phyloP scores from a whole-genome alignment of 179 eudicot genomes.

The Corrigiola litoralis region DNA sequence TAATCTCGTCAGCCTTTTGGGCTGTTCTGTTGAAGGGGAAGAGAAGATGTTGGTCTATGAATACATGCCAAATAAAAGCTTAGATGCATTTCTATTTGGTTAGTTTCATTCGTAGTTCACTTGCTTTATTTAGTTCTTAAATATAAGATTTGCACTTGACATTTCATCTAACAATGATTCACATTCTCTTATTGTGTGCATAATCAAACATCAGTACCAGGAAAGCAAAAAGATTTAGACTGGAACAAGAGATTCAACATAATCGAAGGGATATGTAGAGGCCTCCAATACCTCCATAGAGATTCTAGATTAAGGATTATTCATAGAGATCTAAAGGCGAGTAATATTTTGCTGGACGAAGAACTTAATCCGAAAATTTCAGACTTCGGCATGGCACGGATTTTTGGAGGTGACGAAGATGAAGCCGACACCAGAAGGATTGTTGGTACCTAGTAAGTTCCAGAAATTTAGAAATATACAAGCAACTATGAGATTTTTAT shows the following conservation, averaged over 20 bases:
- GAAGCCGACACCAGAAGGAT: conserved; percentile 6
- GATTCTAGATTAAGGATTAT: conserved; percentile 13
- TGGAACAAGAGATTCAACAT: conserved; percentile 2
- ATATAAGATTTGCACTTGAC: neutral
- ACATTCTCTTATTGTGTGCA: too few relatives aligned
- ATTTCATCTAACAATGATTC: neutral
- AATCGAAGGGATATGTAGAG: neutral
- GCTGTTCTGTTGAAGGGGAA: conserved; percentile 7
- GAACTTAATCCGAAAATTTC: conserved; percentile 1
- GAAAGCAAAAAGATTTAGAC: neutral
- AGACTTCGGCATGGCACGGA: conserved; percentile 11
- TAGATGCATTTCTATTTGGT: neutral
- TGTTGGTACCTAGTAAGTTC: conserved; percentile 9
- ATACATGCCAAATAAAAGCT: too few relatives aligned
- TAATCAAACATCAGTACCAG: too few relatives aligned
- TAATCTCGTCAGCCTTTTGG: conserved; percentile 5
- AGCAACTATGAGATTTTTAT: too few relatives aligned
- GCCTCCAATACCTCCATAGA: conserved; percentile 8
- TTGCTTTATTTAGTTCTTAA: too few relatives aligned
- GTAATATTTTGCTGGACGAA: neutral
- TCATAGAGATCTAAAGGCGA: too few relatives aligned
- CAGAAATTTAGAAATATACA: too few relatives aligned
- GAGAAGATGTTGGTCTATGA: conserved; percentile 13
- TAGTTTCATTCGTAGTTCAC: too few relatives aligned
- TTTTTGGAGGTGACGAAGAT: conserved; percentile 1